Evolutionary conservation across 2,329 filamentous ascomycete species (phyloP).

Genomic region (Fusarium sp.): DNA sequence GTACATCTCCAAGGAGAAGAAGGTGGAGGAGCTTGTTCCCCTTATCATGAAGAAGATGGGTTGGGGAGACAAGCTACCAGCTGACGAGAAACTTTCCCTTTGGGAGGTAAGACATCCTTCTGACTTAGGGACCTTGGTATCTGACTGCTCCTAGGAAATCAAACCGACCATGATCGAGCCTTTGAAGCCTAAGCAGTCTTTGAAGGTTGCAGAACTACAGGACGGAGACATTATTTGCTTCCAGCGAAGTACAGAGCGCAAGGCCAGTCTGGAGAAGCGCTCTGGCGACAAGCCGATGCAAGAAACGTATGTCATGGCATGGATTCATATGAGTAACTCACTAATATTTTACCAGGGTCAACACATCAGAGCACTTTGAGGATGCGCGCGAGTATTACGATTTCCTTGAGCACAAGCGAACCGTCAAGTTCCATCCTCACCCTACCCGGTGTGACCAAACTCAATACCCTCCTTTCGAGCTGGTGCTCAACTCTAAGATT

Average conservation of each 20-base stretch:
- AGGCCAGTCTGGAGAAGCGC: constrained; percentile 49
- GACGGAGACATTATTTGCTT: constrained; percentile 98
- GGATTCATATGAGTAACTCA: not conserved
- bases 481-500: constrained; percentile 88
- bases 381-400: constrained; percentile 93
- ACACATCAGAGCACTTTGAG: constrained; percentile 63
- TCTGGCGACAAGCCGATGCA: constrained; percentile 45
- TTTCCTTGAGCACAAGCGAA: constrained; percentile 86
- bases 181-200: constrained; percentile 89
- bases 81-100: constrained; percentile 72
- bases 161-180: constrained; percentile 97
- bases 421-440: constrained; percentile 81
- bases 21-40: constrained; percentile 84
- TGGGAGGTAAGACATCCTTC: constrained; percentile 72
- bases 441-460: constrained; percentile 65
- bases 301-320: constrained; percentile 46
- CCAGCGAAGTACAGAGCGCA: constrained; percentile 72
- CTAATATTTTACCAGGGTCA: constrained; percentile 35
- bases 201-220: constrained; percentile 93
- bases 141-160: constrained; percentile 73
- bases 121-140: not conserved
- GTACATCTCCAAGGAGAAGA: constrained; percentile 89
- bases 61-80: constrained; percentile 81
- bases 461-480: constrained; percentile 75
- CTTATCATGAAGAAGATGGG: constrained; percentile 85